phyloP scores from a whole-genome alignment of 129 eudicot species.

The Escallonia rubra region DNA sequence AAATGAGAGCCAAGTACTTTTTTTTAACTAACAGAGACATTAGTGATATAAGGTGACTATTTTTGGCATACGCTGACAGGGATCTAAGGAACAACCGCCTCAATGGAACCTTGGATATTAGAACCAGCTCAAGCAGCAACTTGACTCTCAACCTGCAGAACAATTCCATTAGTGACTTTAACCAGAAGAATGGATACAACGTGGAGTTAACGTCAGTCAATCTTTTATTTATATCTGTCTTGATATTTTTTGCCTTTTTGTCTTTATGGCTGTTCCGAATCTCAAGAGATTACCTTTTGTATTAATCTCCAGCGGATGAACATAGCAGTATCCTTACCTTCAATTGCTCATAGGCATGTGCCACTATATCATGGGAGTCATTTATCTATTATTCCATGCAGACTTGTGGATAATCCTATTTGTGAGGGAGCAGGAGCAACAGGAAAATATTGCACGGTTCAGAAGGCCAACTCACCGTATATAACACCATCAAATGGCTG shows the following conservation, averaged over 20 bases:
- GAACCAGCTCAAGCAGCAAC: constrained; percentile 42
- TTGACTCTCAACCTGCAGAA: constrained; percentile 52
- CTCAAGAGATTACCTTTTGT: too few species aligned
- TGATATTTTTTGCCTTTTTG: background rate
- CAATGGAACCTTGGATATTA: constrained; percentile 60
- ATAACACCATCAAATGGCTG: constrained; percentile 34
- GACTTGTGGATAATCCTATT: constrained; percentile 63
- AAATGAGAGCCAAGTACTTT: too few species aligned
- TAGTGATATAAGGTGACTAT: background rate
- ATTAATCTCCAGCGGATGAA: background rate
- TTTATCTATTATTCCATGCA: constrained; percentile 23
- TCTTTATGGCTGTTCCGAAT: background rate
- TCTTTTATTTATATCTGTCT: background rate
- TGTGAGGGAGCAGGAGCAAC: constrained; percentile 49
- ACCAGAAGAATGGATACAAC: constrained; percentile 34
- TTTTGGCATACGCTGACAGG: constrained; percentile 36
- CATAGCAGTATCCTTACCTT: background rate
- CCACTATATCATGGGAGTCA: constrained; percentile 1
- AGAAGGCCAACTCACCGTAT: constrained; percentile 15
- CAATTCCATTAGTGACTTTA: constrained; percentile 50
- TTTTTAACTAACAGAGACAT: too few species aligned
- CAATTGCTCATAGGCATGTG: background rate
- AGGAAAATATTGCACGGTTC: constrained; percentile 41
- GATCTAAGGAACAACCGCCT: constrained; percentile 61
- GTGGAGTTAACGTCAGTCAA: constrained; percentile 46